phyloP scores from a whole-genome alignment of 2,329 filamentous ascomycete genomes.

The Microdochium bolleyi region DNA sequence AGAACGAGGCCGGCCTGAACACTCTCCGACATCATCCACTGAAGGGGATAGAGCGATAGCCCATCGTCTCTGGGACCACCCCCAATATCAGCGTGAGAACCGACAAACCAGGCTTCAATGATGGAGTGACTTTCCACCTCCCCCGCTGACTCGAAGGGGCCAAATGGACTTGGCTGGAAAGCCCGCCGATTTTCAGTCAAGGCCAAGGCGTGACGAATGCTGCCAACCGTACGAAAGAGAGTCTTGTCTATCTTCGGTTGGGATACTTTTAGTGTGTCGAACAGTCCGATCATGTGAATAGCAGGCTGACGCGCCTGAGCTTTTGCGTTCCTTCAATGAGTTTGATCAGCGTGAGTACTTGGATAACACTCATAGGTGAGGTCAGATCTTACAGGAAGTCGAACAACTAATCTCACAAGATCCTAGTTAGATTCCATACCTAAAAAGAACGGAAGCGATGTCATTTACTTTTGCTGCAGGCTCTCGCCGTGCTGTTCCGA shows the following conservation, averaged over 20 bases:
- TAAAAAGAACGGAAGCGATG: not conserved
- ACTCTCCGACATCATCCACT: constrained; percentile 31
- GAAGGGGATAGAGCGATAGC: constrained; percentile 28
- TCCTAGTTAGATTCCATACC: not conserved
- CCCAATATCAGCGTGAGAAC: constrained; percentile 26
- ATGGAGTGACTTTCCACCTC: constrained; percentile 14
- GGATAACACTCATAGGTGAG: too few relatives aligned
- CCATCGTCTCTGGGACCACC: constrained; percentile 25
- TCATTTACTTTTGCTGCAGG: constrained; percentile 6
- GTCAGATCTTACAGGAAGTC: constrained; percentile 20
- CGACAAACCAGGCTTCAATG: constrained; percentile 30
- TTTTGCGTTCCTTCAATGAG: constrained; percentile 7
- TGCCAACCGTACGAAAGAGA: constrained; percentile 1
- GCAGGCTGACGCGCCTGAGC: constrained; percentile 13
- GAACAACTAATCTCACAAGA: constrained; percentile 8
- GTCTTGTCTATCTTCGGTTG: constrained; percentile 6
- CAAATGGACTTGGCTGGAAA: constrained; percentile 6
- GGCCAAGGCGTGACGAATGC: constrained; percentile 28
- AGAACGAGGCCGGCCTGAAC: constrained; percentile 19
- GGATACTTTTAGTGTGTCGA: constrained; percentile 25
- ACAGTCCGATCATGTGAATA: constrained; percentile 27
- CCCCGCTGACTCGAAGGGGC: constrained; percentile 12
- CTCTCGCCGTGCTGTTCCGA: constrained; percentile 3
- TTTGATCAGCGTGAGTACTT: too few relatives aligned
- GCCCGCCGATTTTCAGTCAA: constrained; percentile 24